Conservation (phyloP, 2,329 filamentous ascomycete genomes). For the Clarireedia hainanense region DNA sequence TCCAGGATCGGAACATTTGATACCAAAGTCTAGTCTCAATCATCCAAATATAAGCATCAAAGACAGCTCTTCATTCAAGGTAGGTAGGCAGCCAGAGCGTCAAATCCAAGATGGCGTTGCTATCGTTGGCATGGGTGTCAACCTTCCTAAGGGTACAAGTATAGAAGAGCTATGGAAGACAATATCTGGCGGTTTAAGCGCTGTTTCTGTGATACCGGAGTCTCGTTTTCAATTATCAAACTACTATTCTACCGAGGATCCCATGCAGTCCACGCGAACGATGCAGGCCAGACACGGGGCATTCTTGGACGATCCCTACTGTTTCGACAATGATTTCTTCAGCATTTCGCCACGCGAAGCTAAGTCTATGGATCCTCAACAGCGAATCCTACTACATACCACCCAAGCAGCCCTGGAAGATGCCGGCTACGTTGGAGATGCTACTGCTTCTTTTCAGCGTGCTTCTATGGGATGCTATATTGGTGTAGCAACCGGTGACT, state of each 20-base stretch:
- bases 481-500: conserved; percentile 1
- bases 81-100: no score
- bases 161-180: not conserved
- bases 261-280: not conserved
- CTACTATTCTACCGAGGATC: not conserved
- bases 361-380: not conserved
- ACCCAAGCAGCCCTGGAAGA: conserved; percentile 1
- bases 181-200: not conserved
- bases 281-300: no score
- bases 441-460: not conserved
- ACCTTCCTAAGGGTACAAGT: no score
- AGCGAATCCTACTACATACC: not conserved
- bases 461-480: conserved; percentile 3
- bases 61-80: no score
- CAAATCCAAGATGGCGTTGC: no score
- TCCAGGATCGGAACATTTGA: no score
- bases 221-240: not conserved
- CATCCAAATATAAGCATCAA: no score
- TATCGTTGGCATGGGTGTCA: no score
- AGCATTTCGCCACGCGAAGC: not conserved
- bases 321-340: not conserved
- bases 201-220: not conserved
- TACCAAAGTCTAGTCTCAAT: no score
- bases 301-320: not conserved
- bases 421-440: conserved; percentile 11